These are phyloP conservation scores for Aspergillus quadricinctus DNA, from an alignment of 2,329 filamentous ascomycete genomes.

Conservation along the genomic window DNA sequence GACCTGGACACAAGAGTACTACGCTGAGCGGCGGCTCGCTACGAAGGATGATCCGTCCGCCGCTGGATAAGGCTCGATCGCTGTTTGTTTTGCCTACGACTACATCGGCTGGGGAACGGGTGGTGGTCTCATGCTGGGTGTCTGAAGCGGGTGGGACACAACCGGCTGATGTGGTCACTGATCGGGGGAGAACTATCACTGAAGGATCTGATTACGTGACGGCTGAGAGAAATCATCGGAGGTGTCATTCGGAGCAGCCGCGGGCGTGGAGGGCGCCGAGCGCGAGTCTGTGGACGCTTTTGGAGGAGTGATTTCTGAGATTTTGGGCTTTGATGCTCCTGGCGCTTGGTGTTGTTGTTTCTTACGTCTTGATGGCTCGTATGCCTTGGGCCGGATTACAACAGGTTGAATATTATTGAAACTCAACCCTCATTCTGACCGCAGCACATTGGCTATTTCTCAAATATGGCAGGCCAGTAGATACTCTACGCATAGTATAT, in stretches of 20 bases:
- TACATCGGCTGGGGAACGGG: constrained; percentile 11
- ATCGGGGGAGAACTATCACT: constrained; percentile 1
- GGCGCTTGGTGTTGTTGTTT: not conserved
- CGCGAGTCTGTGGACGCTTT: constrained; percentile 32
- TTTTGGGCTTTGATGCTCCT: not conserved
- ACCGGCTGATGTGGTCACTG: constrained; percentile 4
- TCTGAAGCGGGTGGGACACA: constrained; percentile 4
- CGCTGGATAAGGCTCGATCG: constrained; percentile 28
- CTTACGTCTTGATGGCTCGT: not conserved
- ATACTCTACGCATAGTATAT: not conserved
- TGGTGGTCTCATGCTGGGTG: constrained; percentile 21
- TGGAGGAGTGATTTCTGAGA: constrained; percentile 22
- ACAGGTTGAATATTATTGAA: not conserved
- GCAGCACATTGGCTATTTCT: no score
- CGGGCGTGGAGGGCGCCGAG: constrained; percentile 35
- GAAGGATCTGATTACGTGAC: constrained; percentile 4
- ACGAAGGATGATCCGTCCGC: constrained; percentile 28
- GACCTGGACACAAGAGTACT: not conserved
- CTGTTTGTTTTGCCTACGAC: constrained; percentile 26
- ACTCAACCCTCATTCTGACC: no score
- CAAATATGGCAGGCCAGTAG: no score
- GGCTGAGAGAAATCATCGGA: constrained; percentile 27
- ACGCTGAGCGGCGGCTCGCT: constrained; percentile 10
- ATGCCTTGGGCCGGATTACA: no score
- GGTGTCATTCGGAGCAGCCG: constrained; percentile 37